Evolutionary conservation across 768 basidiomycete genomes (phyloP).

Genomic region (Rossbeevera mucosa): DNA sequence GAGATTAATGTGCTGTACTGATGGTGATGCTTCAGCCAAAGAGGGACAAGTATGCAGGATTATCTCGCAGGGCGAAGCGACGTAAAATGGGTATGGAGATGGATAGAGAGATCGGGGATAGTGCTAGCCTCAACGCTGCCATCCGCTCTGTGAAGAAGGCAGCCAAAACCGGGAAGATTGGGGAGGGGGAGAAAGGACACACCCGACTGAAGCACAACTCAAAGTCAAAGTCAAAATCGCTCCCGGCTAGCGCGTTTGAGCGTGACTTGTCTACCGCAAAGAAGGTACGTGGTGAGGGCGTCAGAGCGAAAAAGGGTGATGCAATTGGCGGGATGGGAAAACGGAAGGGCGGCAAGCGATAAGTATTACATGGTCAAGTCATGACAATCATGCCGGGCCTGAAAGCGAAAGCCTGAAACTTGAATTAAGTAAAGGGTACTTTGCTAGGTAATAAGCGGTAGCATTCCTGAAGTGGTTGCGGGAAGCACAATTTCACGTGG

Average conservation of each 20-base stretch:
- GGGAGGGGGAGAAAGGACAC: slow-evolving; percentile 39
- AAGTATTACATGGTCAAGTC: background rate
- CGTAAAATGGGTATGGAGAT: slow-evolving; percentile 83
- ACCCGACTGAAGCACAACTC: slow-evolving; percentile 34
- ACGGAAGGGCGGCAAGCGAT: slow-evolving; percentile 39
- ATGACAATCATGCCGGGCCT: background rate
- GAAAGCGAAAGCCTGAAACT: background rate
- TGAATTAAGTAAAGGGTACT: slow-evolving; percentile 1
- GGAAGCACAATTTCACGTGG: slow-evolving; percentile 29
- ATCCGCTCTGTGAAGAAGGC: slow-evolving; percentile 87
- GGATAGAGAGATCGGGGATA: slow-evolving; percentile 59
- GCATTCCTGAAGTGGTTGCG: slow-evolving; percentile 11
- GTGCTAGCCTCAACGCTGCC: slow-evolving; percentile 57
- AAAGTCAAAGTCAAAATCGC: slow-evolving; percentile 28
- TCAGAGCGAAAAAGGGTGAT: slow-evolving; percentile 61
- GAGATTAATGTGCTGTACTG: background rate
- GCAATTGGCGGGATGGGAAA: slow-evolving; percentile 49
- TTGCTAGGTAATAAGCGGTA: background rate
- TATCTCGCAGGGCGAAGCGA: slow-evolving; percentile 84
- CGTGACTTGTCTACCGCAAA: slow-evolving; percentile 53
- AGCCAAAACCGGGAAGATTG: slow-evolving; percentile 69
- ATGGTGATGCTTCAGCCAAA: slow-evolving; percentile 48
- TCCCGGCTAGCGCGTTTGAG: slow-evolving; percentile 47
- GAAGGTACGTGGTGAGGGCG: slow-evolving; percentile 47
- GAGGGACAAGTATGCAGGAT: slow-evolving; percentile 72